These are phyloP conservation scores for Calonectria hongkongensis DNA, from an alignment of 2,329 filamentous ascomycete genomes.

Conservation along the genomic window DNA sequence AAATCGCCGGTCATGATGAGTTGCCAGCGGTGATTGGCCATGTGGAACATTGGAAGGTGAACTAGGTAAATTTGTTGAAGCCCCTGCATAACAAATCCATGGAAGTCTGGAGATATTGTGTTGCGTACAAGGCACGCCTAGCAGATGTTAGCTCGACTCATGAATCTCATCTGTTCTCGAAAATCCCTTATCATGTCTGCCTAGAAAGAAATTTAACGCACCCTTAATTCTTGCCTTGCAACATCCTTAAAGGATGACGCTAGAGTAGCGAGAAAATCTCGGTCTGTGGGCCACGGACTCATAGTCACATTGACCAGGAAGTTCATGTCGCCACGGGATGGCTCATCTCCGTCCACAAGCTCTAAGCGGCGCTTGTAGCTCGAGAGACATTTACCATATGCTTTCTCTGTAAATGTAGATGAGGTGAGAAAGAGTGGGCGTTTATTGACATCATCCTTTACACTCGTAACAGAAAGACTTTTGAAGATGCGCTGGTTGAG, in stretches of 20 bases:
- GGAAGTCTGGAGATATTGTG: neutral
- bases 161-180: no score
- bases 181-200: no score
- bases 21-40: neutral
- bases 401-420: neutral
- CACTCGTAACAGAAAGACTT: neutral
- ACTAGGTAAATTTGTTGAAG: neutral
- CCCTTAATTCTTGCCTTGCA: neutral
- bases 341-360: neutral
- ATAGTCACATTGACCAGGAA: neutral
- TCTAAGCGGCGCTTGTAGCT: neutral
- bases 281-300: neutral
- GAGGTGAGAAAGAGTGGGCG: neutral
- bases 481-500: neutral
- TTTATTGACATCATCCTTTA: neutral
- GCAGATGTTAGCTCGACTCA: neutral
- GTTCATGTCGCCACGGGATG: neutral
- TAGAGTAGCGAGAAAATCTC: neutral
- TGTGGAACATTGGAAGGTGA: neutral
- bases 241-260: neutral
- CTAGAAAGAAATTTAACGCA: neutral
- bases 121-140: neutral
- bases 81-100: neutral
- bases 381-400: neutral
- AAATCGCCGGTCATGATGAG: neutral